phyloP scores from a whole-genome alignment of 139 green algal species.

The Chlorella sorokiniana region DNA sequence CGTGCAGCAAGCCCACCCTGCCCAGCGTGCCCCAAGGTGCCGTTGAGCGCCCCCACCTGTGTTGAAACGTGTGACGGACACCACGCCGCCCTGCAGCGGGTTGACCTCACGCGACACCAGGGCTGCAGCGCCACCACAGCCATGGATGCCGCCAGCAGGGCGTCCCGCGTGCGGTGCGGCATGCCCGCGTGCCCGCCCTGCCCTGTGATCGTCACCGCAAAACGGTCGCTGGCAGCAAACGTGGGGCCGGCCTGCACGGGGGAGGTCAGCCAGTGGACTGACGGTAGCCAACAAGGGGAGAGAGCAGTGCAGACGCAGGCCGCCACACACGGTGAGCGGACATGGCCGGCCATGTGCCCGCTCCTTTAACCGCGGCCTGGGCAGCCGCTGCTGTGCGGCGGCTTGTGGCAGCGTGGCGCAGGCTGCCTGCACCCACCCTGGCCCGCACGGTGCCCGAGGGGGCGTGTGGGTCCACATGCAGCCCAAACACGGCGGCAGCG shows the following conservation, averaged over 20 bases:
- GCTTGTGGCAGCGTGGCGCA: neutral
- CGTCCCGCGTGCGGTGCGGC: conserved; percentile 81
- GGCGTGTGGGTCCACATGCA: conserved; percentile 82
- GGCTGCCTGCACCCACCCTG: neutral
- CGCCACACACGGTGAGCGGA: neutral
- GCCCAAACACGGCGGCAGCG: conserved; percentile 64
- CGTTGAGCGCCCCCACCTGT: conserved; percentile 18
- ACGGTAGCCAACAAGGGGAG: neutral
- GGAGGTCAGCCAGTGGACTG: neutral
- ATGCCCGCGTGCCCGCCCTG: conserved; percentile 84
- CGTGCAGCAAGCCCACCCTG: too few species aligned
- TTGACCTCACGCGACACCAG: conserved; percentile 83
- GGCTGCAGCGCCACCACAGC: conserved; percentile 80
- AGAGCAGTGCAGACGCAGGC: neutral
- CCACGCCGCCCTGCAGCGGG: conserved; percentile 78
- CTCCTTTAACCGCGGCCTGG: too few species aligned
- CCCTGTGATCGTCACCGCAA: conserved; percentile 69
- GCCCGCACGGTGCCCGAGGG: conserved; percentile 58
- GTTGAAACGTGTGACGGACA: conserved; percentile 69
- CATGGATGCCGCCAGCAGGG: conserved; percentile 71
- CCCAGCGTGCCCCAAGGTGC: too few species aligned
- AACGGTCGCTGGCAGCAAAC: conserved; percentile 79
- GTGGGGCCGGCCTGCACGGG: conserved; percentile 62
- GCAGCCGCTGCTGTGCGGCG: too few species aligned
- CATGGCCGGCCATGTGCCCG: neutral